Evolutionary conservation across 2,329 filamentous ascomycete genomes (phyloP).

Genomic region (Acrocalymma vagum): DNA sequence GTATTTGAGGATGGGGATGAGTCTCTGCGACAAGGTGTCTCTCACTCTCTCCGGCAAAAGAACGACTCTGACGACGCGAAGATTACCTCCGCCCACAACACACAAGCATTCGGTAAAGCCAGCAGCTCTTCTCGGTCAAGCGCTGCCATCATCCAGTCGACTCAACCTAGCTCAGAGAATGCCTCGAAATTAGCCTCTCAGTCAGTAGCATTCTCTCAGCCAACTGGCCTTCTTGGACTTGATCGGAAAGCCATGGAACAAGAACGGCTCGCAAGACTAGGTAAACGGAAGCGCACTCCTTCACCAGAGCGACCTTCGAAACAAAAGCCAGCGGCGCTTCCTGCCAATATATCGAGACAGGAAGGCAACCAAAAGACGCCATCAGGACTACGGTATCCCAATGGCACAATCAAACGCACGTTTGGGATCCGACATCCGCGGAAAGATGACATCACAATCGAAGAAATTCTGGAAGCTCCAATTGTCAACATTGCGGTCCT

Average conservation of each 20-base stretch:
- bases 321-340: constrained; percentile 9
- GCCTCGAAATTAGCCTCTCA: not conserved
- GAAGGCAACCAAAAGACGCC: not conserved
- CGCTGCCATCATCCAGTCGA: no score
- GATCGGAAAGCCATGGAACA: constrained; percentile 86
- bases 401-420: constrained; percentile 81
- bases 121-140: no score
- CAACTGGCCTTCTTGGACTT: constrained; percentile 60
- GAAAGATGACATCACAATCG: constrained; percentile 81
- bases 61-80: not conserved
- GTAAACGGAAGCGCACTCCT: constrained; percentile 66
- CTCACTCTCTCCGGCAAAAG: no score
- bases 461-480: constrained; percentile 81
- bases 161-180: constrained; percentile 8
- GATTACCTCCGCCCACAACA: not conserved
- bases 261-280: constrained; percentile 76
- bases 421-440: constrained; percentile 73
- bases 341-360: not conserved
- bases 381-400: constrained; percentile 55
- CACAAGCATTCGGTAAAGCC: not conserved
- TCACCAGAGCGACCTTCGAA: constrained; percentile 48
- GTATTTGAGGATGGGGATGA: no score
- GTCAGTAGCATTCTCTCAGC: not conserved
- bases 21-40: no score
- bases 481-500: constrained; percentile 79